Evolutionary conservation across 2,329 filamentous ascomycete genomes (phyloP).

Genomic region (Gaeumannomyces sp.): DNA sequence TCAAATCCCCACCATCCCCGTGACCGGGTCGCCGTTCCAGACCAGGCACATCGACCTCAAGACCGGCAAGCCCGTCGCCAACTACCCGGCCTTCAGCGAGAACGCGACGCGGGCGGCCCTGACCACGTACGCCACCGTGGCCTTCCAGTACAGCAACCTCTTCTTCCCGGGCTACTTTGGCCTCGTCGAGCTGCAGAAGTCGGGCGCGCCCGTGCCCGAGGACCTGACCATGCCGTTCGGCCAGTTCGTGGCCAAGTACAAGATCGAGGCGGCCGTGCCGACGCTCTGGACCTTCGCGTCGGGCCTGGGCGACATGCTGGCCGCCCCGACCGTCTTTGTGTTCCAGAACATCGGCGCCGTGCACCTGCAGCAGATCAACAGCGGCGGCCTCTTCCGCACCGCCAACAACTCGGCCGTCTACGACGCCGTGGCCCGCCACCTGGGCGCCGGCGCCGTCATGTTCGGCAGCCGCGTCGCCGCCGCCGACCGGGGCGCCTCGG

Average conservation of each 20-base stretch:
- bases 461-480: conserved; percentile 25
- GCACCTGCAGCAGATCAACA: background rate
- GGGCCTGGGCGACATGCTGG: conserved; percentile 36
- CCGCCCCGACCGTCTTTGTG: conserved; percentile 34
- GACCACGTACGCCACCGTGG: conserved; percentile 11
- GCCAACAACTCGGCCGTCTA: conserved; percentile 29
- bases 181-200: conserved; percentile 24
- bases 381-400: conserved; percentile 2
- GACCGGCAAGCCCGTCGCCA: conserved; percentile 24
- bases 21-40: conserved; percentile 13
- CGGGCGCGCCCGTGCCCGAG: conserved; percentile 31
- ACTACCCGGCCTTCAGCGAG: conserved; percentile 13
- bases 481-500: conserved; percentile 19
- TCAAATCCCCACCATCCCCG: conserved; percentile 25
- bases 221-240: conserved; percentile 39
- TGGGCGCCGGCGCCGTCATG: conserved; percentile 28
- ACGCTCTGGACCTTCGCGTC: conserved; percentile 30
- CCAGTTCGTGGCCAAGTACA: conserved; percentile 39
- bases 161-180: conserved; percentile 22
- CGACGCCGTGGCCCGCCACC: conserved; percentile 22
- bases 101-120: conserved; percentile 17
- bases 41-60: conserved; percentile 27
- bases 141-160: conserved; percentile 23
- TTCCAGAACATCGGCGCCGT: conserved; percentile 30
- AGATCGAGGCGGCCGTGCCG: conserved; percentile 30